A percentile compares a stretch with the other conserved stretches of the same genome.
phyloP scores from a whole-genome alignment of 306 rosid species.

The Ormosia emarginata region DNA sequence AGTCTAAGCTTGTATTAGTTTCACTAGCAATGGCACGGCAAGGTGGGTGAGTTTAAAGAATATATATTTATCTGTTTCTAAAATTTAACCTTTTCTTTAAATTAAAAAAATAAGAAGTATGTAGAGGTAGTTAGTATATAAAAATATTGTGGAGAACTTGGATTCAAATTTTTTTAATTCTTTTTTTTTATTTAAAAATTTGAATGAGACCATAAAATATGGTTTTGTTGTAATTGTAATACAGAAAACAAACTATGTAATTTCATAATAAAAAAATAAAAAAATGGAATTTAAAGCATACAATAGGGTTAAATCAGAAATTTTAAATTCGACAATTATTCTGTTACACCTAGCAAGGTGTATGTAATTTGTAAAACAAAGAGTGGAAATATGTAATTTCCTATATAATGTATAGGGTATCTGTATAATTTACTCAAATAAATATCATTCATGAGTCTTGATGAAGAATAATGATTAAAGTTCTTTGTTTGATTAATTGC shows the following conservation, averaged over 20 bases:
- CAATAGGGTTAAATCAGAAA: too few species aligned
- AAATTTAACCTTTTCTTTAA: too few species aligned
- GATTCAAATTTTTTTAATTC: not conserved
- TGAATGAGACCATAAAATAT: not conserved
- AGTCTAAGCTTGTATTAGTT: not conserved
- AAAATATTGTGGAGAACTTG: not conserved
- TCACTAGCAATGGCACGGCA: not conserved
- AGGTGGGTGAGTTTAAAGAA: not conserved
- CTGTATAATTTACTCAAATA: not conserved
- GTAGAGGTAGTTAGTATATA: too few species aligned
- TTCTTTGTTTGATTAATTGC: not conserved
- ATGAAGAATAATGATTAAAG: not conserved
- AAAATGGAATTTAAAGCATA: not conserved
- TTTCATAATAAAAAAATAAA: too few species aligned
- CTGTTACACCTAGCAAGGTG: not conserved
- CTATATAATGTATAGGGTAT: not conserved
- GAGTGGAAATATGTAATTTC: not conserved
- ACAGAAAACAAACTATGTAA: not conserved
- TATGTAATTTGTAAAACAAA: not conserved
- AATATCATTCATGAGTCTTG: not conserved
- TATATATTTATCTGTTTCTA: too few species aligned
- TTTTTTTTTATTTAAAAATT: not conserved
- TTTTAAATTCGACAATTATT: not conserved
- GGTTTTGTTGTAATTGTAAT: not conserved
- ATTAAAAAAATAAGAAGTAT: too few species aligned